Conservation (phyloP, 495 filamentous ascomycete species). For the Hyaloscypha hepaticicola region DNA sequence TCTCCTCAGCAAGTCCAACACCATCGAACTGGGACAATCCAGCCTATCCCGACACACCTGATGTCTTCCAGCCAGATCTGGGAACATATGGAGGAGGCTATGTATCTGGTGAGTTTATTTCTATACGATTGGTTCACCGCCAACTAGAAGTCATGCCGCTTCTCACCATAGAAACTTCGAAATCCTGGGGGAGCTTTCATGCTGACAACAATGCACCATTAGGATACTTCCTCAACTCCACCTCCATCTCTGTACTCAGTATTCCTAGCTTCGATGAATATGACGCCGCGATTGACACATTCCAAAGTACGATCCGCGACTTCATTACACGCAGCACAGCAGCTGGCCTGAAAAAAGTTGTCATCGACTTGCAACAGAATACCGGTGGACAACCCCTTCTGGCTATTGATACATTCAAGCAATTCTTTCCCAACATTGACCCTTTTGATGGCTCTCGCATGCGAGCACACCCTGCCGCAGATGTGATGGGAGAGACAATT, state of each 20-base stretch:
- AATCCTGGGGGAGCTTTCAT: no score
- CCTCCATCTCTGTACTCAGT: slow-evolving; percentile 46
- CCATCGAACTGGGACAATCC: slow-evolving; percentile 32
- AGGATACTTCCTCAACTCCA: slow-evolving; percentile 43
- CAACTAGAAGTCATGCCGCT: no score
- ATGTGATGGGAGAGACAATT: slow-evolving; percentile 44
- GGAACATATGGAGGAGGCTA: slow-evolving; percentile 34
- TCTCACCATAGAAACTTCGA: no score
- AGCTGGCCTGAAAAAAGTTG: slow-evolving; percentile 41
- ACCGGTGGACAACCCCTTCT: slow-evolving; percentile 41
- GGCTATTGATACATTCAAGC: slow-evolving; percentile 49
- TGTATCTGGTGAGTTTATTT: slow-evolving; percentile 21
- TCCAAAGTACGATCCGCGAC: slow-evolving; percentile 38
- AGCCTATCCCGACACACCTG: slow-evolving; percentile 37
- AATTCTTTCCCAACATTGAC: slow-evolving; percentile 49
- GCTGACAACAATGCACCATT: no score
- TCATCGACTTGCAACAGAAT: slow-evolving; percentile 55
- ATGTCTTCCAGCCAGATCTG: slow-evolving; percentile 38
- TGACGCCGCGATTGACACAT: slow-evolving; percentile 35
- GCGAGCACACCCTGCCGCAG: slow-evolving; percentile 40
- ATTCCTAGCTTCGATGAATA: slow-evolving; percentile 46
- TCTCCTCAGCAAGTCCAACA: not conserved
- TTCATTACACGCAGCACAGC: slow-evolving; percentile 43
- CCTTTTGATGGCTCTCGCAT: slow-evolving; percentile 46
- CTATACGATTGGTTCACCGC: no score